Evolutionary conservation across 2,329 filamentous ascomycete genomes (phyloP).

Genomic region (Alternaria incomplexa): DNA sequence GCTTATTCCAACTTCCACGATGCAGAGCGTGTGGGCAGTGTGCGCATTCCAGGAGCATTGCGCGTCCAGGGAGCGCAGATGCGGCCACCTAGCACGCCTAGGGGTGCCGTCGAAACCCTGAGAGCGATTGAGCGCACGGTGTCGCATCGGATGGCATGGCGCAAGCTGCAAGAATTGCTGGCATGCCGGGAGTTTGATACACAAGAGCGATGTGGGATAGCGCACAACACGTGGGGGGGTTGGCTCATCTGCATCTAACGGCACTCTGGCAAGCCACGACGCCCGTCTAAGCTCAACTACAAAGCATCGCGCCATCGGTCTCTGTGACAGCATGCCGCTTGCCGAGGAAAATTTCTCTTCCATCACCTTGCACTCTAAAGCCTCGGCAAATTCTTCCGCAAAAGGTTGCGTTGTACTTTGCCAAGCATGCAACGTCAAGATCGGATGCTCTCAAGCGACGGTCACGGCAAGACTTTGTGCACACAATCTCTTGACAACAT

Average conservation of each 20-base stretch:
- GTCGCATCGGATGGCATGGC: not conserved
- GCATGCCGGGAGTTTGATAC: not conserved
- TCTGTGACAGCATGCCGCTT: constrained; percentile 4
- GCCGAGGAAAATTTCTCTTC: constrained; percentile 16
- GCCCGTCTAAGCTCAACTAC: not conserved
- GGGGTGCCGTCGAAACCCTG: constrained; percentile 2
- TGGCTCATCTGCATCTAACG: constrained; percentile 9
- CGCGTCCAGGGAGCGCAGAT: not conserved
- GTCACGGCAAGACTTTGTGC: not conserved
- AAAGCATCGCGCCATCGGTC: not conserved
- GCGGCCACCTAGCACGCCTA: constrained; percentile 2
- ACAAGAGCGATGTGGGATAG: constrained; percentile 13
- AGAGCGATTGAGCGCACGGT: constrained; percentile 1
- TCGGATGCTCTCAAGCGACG: constrained; percentile 12
- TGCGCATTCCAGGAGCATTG: not conserved
- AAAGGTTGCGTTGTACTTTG: constrained; percentile 8
- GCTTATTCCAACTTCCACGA: constrained; percentile 39
- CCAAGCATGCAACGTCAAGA: constrained; percentile 30
- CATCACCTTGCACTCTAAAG: constrained; percentile 9
- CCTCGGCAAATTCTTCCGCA: constrained; percentile 23
- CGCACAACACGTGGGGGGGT: constrained; percentile 31
- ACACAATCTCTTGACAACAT: not conserved
- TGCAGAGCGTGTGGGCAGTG: not conserved
- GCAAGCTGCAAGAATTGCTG: constrained; percentile 2
- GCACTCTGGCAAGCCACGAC: not conserved